A percentile compares a stretch with the other conserved stretches of the same genome.
phyloP scores from a whole-genome alignment of 2,329 filamentous ascomycete species.

The Fusarium sp. region DNA sequence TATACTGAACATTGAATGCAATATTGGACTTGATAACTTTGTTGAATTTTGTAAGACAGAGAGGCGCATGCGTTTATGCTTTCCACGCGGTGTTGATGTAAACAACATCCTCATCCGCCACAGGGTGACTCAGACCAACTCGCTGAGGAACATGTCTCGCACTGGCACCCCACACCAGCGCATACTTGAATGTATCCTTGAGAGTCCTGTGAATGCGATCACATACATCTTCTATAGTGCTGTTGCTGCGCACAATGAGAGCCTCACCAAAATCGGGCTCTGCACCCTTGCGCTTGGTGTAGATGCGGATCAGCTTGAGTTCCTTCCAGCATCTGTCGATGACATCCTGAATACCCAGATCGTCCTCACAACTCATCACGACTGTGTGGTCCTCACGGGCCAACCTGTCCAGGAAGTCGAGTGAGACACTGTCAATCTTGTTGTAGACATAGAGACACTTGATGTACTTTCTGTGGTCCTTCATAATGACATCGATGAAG shows the following conservation, averaged over 20 bases:
- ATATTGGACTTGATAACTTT: not conserved
- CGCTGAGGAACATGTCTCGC: conserved; percentile 94
- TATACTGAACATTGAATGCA: not conserved
- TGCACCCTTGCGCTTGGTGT: conserved; percentile 94
- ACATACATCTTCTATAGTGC: conserved; percentile 95
- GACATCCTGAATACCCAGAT: conserved; percentile 92
- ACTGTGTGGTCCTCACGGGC: conserved; percentile 93
- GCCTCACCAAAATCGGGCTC: conserved; percentile 93
- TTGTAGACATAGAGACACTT: conserved; percentile 97
- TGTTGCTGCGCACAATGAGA: conserved; percentile 88
- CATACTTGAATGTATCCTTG: conserved; percentile 99
- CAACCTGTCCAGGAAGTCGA: conserved; percentile 92
- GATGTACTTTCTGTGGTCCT: conserved; percentile 98
- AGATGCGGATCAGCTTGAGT: conserved; percentile 87
- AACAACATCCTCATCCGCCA: conserved; percentile 77
- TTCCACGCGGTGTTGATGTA: conserved; percentile 75
- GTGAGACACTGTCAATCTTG: conserved; percentile 95
- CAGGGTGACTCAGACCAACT: conserved; percentile 85
- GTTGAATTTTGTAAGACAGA: not conserved
- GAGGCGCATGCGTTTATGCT: conserved; percentile 56
- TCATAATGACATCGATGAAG: conserved; percentile 99
- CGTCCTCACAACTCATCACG: conserved; percentile 97
- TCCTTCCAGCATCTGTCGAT: conserved; percentile 97
- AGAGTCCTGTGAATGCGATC: conserved; percentile 92
- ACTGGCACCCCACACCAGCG: conserved; percentile 96